Conservation (phyloP, 2,329 filamentous ascomycete genomes). For the Fusarium tupiense region DNA sequence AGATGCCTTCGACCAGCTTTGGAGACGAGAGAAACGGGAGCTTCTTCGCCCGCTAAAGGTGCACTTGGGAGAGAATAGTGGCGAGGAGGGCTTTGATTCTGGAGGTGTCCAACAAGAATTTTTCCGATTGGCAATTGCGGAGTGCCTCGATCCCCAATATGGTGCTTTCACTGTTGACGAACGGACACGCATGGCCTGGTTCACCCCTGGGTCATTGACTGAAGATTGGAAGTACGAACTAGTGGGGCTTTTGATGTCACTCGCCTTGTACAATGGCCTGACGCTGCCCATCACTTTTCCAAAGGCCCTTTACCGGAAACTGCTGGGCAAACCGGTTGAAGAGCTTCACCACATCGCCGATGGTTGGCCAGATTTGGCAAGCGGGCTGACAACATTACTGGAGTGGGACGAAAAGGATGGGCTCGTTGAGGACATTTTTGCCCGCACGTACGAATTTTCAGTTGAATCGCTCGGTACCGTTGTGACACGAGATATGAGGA, state of each 20-base stretch:
- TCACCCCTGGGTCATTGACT: constrained; percentile 82
- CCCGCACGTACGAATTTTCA: constrained; percentile 88
- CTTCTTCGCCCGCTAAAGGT: constrained; percentile 88
- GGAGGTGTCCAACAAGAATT: constrained; percentile 98
- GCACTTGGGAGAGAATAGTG: constrained; percentile 80
- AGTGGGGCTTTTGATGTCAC: constrained; percentile 84
- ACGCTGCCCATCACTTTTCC: constrained; percentile 93
- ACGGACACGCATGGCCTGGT: constrained; percentile 85
- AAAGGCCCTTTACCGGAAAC: constrained; percentile 80
- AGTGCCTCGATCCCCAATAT: constrained; percentile 80
- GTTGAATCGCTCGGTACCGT: constrained; percentile 66
- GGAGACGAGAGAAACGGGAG: constrained; percentile 84
- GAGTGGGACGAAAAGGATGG: constrained; percentile 81
- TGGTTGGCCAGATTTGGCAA: constrained; percentile 85
- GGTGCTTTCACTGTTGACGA: constrained; percentile 84
- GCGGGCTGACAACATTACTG: constrained; percentile 76
- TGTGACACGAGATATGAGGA: constrained; percentile 66
- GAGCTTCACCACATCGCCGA: constrained; percentile 82
- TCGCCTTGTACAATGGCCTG: constrained; percentile 93
- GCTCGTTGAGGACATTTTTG: constrained; percentile 82
- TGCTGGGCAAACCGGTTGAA: constrained; percentile 75
- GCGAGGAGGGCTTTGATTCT: constrained; percentile 91
- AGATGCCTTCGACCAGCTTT: constrained; percentile 87
- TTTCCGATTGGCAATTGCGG: constrained; percentile 83
- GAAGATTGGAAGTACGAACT: constrained; percentile 92